phyloP scores from a whole-genome alignment of 2,329 filamentous ascomycete genomes.

The Penicillium corylophilum region DNA sequence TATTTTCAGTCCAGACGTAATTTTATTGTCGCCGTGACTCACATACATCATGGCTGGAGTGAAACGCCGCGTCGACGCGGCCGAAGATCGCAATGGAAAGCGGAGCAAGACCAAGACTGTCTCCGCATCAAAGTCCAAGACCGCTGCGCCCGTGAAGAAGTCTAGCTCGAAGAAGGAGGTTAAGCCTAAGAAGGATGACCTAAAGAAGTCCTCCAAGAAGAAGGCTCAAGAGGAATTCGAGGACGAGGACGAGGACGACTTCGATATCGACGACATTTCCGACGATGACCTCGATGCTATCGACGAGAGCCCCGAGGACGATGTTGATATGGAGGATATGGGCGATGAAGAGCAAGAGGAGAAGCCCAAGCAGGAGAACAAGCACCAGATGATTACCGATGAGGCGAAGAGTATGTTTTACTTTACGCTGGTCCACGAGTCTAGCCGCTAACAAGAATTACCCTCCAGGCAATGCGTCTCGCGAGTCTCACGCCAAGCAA shows the following conservation, averaged over 20 bases:
- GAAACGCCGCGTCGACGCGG: conserved; percentile 41
- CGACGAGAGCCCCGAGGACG: conserved; percentile 20
- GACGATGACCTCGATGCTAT: conserved; percentile 36
- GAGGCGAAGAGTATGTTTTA: conserved; percentile 29
- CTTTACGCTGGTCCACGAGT: neutral
- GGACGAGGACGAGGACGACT: conserved; percentile 49
- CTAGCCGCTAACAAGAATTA: conserved; percentile 11
- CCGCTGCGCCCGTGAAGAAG: conserved; percentile 28
- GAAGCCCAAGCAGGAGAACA: conserved; percentile 23
- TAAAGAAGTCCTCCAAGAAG: conserved; percentile 32
- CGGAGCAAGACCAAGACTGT: conserved; percentile 39
- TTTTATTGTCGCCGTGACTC: conserved; percentile 11
- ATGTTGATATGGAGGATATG: conserved; percentile 39
- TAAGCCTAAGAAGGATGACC: conserved; percentile 35
- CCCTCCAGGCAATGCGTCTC: conserved; percentile 63
- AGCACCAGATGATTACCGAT: conserved; percentile 9
- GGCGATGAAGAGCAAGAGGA: conserved; percentile 52
- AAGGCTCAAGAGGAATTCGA: conserved; percentile 37
- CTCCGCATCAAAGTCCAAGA: conserved; percentile 28
- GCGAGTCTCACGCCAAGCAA: conserved; percentile 90
- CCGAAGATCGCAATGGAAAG: conserved; percentile 42
- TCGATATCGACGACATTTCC: conserved; percentile 56
- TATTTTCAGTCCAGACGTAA: conserved; percentile 6
- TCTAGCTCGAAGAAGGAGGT: conserved; percentile 29
- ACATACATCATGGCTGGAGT: conserved; percentile 38